Conservation (phyloP, 2,329 filamentous ascomycete species). For the Paracoccidioides brasiliensis region DNA sequence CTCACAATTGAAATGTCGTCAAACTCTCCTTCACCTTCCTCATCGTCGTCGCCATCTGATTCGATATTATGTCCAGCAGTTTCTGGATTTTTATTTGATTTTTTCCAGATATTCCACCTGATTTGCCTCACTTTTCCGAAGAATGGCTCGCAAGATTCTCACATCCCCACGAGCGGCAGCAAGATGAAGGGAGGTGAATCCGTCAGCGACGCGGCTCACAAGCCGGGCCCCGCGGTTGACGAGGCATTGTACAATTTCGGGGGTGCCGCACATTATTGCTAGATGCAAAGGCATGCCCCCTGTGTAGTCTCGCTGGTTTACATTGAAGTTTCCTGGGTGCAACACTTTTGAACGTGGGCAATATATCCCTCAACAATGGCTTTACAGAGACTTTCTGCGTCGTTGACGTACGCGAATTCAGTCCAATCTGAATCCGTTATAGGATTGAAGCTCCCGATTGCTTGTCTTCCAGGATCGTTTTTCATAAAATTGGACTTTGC, state of each 20-base stretch:
- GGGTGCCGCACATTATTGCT: conserved; percentile 54
- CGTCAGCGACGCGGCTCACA: conserved; percentile 62
- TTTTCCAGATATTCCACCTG: conserved; percentile 29
- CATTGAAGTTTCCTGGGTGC: conserved; percentile 55
- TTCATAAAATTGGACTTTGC: conserved; percentile 58
- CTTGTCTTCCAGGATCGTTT: conserved; percentile 69
- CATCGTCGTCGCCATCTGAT: background rate
- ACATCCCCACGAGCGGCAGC: conserved; percentile 56
- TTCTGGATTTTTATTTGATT: conserved; percentile 2
- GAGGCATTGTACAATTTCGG: conserved; percentile 56
- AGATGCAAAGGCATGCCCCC: conserved; percentile 69
- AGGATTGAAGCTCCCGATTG: conserved; percentile 62
- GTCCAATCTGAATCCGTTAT: conserved; percentile 76
- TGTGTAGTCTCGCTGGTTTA: conserved; percentile 63
- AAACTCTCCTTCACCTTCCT: conserved; percentile 4
- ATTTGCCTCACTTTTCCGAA: conserved; percentile 46
- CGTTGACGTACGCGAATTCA: conserved; percentile 74
- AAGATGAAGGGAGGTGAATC: conserved; percentile 69
- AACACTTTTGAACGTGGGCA: conserved; percentile 58
- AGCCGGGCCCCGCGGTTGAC: conserved; percentile 61
- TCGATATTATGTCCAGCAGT: background rate
- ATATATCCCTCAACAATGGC: conserved; percentile 65
- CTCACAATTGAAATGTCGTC: conserved; percentile 20
- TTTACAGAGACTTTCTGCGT: conserved; percentile 63
- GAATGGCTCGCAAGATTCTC: conserved; percentile 57